A percentile compares a stretch with the other conserved stretches of the same genome.
Evolutionary conservation across 1,284 basidiomycete genomes (phyloP).

Genomic region (Ceratobasidium sp.): DNA sequence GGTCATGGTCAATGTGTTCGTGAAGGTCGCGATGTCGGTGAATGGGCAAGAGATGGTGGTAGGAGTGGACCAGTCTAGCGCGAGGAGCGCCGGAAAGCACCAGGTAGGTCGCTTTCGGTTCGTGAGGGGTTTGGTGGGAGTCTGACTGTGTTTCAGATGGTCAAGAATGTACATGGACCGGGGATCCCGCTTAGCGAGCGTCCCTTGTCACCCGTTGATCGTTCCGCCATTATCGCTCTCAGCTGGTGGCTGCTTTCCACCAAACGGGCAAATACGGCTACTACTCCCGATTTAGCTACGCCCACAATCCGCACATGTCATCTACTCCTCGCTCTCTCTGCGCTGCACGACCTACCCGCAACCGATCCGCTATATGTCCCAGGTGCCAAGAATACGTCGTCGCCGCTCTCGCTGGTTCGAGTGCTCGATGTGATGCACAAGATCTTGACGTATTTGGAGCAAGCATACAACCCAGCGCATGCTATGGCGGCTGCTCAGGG

Average conservation of each 20-base stretch:
- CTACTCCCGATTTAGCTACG: neutral
- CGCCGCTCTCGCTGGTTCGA: neutral
- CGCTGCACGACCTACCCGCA: conserved; percentile 1
- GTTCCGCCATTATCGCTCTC: conserved; percentile 8
- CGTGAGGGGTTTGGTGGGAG: neutral
- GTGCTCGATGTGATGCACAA: neutral
- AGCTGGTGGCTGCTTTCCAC: conserved; percentile 3
- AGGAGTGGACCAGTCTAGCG: conserved; percentile 25
- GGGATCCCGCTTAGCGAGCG: conserved; percentile 1
- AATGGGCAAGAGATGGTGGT: conserved; percentile 34
- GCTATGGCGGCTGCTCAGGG: neutral
- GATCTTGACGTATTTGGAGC: conserved; percentile 6
- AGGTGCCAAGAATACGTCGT: neutral
- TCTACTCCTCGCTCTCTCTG: conserved; percentile 22
- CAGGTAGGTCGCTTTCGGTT: conserved; percentile 18
- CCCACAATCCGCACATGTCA: conserved; percentile 19
- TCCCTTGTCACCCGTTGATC: conserved; percentile 9
- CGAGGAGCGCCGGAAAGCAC: conserved; percentile 8
- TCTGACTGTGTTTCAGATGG: conserved; percentile 1
- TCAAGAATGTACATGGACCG: neutral
- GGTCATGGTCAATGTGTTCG: conserved; percentile 22
- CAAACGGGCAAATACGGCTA: neutral
- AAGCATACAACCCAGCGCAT: neutral
- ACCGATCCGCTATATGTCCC: conserved; percentile 12
- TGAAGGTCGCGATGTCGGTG: conserved; percentile 31